Percentiles rank a stretch among this genome's conserved stretches.
Conservation (phyloP, 352 stramenopile species). For the Phytophthora cactorum region DNA sequence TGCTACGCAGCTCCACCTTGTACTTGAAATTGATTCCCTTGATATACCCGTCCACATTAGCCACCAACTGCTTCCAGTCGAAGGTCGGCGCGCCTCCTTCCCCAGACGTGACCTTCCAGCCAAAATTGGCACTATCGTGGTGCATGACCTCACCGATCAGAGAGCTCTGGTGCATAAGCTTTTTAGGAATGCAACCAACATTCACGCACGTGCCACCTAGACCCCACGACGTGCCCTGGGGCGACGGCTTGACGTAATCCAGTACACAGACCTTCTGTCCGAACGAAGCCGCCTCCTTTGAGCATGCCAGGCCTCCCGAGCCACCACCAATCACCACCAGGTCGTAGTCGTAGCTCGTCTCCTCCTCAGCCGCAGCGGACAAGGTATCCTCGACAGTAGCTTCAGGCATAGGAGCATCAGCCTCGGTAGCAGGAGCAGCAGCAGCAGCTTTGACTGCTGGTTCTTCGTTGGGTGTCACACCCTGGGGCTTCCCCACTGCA, state of each 20-base stretch:
- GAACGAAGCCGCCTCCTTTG: conserved; percentile 94
- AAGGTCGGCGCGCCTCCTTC: conserved; percentile 45
- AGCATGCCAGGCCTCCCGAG: conserved; percentile 92
- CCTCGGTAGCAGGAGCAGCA: neutral
- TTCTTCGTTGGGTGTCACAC: conserved; percentile 1
- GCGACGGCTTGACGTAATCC: conserved; percentile 95
- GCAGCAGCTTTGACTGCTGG: conserved; percentile 3
- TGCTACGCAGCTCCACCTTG: conserved; percentile 95
- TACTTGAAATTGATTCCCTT: conserved; percentile 99
- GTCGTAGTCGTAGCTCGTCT: conserved; percentile 78
- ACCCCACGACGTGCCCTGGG: conserved; percentile 89
- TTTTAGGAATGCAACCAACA: conserved; percentile 99
- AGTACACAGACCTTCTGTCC: conserved; percentile 96
- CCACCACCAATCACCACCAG: conserved; percentile 85
- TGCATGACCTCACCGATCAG: conserved; percentile 91
- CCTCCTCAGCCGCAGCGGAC: conserved; percentile 1
- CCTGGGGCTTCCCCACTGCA: conserved; percentile 25
- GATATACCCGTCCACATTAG: conserved; percentile 97
- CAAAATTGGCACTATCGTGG: conserved; percentile 88
- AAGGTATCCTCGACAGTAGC: neutral
- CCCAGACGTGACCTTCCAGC: conserved; percentile 62
- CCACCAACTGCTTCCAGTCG: conserved; percentile 92
- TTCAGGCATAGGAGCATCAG: conserved; percentile 10
- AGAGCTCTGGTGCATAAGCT: conserved; percentile 98
- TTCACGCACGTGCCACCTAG: conserved; percentile 99